These are phyloP conservation scores for Pelargonium nanum DNA, from an alignment of 345 rosid species.

Conservation along the genomic window DNA sequence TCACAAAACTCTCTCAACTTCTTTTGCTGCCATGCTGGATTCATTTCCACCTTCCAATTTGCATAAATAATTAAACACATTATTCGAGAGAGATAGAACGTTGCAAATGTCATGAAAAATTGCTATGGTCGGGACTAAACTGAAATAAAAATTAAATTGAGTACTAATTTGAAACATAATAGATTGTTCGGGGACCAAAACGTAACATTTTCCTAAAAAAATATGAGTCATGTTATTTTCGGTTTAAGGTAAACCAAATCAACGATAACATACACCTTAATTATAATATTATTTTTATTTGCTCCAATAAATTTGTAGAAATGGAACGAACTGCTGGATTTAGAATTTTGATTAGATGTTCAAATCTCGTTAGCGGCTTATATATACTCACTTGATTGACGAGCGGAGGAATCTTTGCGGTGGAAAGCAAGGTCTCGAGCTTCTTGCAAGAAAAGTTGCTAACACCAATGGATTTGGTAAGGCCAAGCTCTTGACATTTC, in stretches of 20 bases:
- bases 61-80: too few species aligned
- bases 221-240: background rate
- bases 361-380: too few species aligned
- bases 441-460: slow-evolving; percentile 14
- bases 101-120: too few species aligned
- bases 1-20: slow-evolving; percentile 12
- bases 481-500: slow-evolving; percentile 10
- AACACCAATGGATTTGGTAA: slow-evolving; percentile 9
- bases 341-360: background rate
- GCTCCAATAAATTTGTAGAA: too few species aligned
- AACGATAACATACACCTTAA: background rate
- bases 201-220: background rate
- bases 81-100: too few species aligned
- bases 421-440: background rate
- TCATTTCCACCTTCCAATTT: slow-evolving; percentile 21
- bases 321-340: too few species aligned
- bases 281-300: background rate
- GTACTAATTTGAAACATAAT: too few species aligned
- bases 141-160: too few species aligned
- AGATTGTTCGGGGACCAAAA: too few species aligned
- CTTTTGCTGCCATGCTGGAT: slow-evolving; percentile 14
- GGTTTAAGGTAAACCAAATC: too few species aligned
- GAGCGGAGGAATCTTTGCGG: slow-evolving; percentile 7
- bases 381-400: slow-evolving; percentile 15
- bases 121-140: too few species aligned